Percentiles rank a stretch among this genome's conserved stretches.
These are phyloP conservation scores for Paracorniculantispora psalliotae DNA, from an alignment of 2,329 filamentous ascomycete genomes.

Conservation along the genomic window DNA sequence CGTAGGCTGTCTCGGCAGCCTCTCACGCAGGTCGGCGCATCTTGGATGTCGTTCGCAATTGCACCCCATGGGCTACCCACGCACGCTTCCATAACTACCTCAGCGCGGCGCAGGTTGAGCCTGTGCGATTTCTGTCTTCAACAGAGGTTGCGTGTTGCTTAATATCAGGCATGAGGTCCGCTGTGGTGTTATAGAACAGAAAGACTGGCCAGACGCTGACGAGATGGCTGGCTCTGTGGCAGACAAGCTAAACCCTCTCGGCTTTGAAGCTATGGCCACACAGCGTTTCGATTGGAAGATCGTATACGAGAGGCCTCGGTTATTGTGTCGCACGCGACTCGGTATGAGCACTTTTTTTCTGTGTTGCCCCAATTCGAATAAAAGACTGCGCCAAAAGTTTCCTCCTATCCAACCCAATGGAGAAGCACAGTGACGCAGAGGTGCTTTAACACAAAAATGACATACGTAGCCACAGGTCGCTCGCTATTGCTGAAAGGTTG, in stretches of 20 bases:
- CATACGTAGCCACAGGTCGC: too few relatives aligned
- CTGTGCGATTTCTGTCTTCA: conserved; percentile 3
- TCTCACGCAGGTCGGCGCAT: conserved; percentile 10
- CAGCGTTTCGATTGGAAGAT: neutral
- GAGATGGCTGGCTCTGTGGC: neutral
- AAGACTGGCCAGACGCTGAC: neutral
- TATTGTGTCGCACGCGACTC: conserved; percentile 8
- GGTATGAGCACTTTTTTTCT: neutral
- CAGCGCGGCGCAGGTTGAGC: neutral
- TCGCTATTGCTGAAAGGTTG: too few relatives aligned
- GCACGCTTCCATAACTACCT: conserved; percentile 11
- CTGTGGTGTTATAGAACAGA: neutral
- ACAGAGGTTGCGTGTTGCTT: conserved; percentile 4
- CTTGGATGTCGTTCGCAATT: conserved; percentile 7
- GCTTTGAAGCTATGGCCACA: neutral
- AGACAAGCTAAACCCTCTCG: conserved; percentile 1
- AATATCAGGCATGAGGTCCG: conserved; percentile 8
- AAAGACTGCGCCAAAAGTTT: neutral
- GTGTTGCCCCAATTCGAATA: neutral
- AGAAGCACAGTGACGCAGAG: neutral
- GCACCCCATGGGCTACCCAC: conserved; percentile 11
- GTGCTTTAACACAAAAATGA: neutral
- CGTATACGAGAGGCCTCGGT: conserved; percentile 10
- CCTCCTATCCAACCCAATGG: conserved; percentile 8
- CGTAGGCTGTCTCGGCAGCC: conserved; percentile 13